Evolutionary conservation across 202 grass and related monocot species (phyloP).

Genomic region (Setaria viridis): DNA sequence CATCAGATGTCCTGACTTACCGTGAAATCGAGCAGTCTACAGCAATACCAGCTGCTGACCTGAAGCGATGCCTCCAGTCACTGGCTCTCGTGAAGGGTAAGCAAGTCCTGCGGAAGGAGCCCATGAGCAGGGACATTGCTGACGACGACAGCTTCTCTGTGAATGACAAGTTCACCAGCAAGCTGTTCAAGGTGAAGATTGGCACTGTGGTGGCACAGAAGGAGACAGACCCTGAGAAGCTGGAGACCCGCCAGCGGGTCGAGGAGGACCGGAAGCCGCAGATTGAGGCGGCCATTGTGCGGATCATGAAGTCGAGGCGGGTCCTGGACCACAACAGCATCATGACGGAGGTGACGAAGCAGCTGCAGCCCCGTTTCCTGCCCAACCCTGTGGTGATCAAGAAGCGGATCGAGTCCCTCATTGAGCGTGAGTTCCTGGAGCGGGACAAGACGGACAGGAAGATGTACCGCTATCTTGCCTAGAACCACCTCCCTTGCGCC

Average conservation of each 20-base stretch:
- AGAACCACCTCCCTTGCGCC: neutral
- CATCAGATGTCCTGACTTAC: constrained; percentile 60
- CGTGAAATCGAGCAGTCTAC: constrained; percentile 76
- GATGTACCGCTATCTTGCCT: constrained; percentile 83
- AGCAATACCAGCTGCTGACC: constrained; percentile 64
- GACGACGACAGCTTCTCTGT: constrained; percentile 77
- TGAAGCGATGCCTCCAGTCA: constrained; percentile 85
- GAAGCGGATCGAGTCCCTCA: constrained; percentile 84
- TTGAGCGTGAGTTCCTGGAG: constrained; percentile 82
- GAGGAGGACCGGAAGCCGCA: constrained; percentile 91
- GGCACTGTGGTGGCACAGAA: constrained; percentile 67
- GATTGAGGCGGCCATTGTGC: constrained; percentile 79
- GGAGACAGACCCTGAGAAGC: constrained; percentile 76
- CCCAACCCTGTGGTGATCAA: constrained; percentile 87
- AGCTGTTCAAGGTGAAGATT: constrained; percentile 91
- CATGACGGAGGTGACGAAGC: constrained; percentile 82
- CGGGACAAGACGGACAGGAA: constrained; percentile 82
- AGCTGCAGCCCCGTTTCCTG: constrained; percentile 77
- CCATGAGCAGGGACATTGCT: constrained; percentile 87
- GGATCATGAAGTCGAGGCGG: constrained; percentile 83
- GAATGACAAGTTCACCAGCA: constrained; percentile 87
- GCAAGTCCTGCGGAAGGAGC: constrained; percentile 82
- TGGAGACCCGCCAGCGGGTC: constrained; percentile 76
- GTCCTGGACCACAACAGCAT: constrained; percentile 90
- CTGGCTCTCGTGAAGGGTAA: constrained; percentile 83